Evolutionary conservation across 225 moss, liverwort and hornwort species (phyloP), one percentile per base, ranked within the genome.

Genomic region (Pseudisothecium myosuroides): DNA sequence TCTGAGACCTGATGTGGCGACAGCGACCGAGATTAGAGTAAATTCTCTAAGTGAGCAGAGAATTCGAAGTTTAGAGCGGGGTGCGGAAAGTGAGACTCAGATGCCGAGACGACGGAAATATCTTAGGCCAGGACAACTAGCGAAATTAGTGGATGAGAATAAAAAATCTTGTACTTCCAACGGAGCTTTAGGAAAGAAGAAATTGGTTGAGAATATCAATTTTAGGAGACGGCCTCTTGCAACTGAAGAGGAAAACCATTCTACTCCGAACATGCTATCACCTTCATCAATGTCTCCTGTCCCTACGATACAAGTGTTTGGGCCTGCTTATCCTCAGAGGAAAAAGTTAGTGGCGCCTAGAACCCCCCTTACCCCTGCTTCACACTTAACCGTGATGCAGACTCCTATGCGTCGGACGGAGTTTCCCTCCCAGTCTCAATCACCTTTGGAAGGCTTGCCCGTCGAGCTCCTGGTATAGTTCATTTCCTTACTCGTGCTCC

Each of bases 261-360:
- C 86, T 37, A 20, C 87, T 43, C 32, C 88, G 10, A 41, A 67
- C 36, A 43, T 83, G 80, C 43, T 80, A 14, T 90, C 89, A 74
- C 89, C 93, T 43, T 88, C 90, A 50, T 83, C 82, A 47, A 87
- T 86, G 86, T 92, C 91, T n/a, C 91, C 91, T 82, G 92, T 88
- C 10, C 49, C 93, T 17, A 91, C 92, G 13, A 50, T 90, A 78
- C 85, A 88, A 67, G 90, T 87, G 6, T 93, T 90, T 59, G 93
- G 93, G 76, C 93, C 89, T 32, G 74, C 93, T 61, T 93, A 88
- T 72, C 93, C 93, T 63, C 93, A 93, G 87, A 93, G 93, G 87
- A 93, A 93, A 43, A 93, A 93, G 88, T 72, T 93, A 54, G 45
- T 93, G 52, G 93, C 93, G 26, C 92, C 93, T 61, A 93, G 91